phyloP scores from a whole-genome alignment of 2,329 filamentous ascomycete genomes.

The Claviceps citrina region DNA sequence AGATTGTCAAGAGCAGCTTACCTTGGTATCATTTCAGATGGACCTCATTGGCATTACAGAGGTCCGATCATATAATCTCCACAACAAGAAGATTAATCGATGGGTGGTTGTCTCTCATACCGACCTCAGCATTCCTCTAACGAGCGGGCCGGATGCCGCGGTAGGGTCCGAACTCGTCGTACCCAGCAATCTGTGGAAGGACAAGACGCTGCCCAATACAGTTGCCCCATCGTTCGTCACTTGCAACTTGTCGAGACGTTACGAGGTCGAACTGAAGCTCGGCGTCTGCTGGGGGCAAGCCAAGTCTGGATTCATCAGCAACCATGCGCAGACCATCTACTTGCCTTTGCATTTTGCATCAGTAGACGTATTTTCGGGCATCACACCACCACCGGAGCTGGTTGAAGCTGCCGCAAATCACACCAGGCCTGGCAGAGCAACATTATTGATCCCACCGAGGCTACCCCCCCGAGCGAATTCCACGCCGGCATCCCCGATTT shows the following conservation, averaged over 20 bases:
- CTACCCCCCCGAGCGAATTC: slow-evolving; percentile 22
- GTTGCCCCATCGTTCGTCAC: slow-evolving; percentile 76
- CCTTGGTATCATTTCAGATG: slow-evolving; percentile 65
- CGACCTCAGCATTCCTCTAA: slow-evolving; percentile 57
- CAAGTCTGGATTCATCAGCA: slow-evolving; percentile 16
- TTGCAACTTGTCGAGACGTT: slow-evolving; percentile 71
- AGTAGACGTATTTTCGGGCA: slow-evolving; percentile 74
- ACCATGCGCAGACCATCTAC: slow-evolving; percentile 46
- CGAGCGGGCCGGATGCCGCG: slow-evolving; percentile 35
- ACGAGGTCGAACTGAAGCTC: slow-evolving; percentile 70
- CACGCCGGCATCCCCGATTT: slow-evolving; percentile 8
- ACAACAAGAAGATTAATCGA: slow-evolving; percentile 51
- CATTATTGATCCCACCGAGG: slow-evolving; percentile 18
- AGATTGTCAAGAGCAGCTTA: slow-evolving; percentile 52
- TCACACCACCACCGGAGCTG: slow-evolving; percentile 63
- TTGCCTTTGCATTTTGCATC: slow-evolving; percentile 62
- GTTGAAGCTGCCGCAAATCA: slow-evolving; percentile 38
- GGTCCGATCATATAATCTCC: slow-evolving; percentile 62
- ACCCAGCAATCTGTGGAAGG: slow-evolving; percentile 58
- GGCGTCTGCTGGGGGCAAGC: slow-evolving; percentile 60
- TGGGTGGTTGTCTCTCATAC: slow-evolving; percentile 62
- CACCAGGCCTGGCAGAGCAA: slow-evolving; percentile 25
- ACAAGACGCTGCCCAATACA: slow-evolving; percentile 60
- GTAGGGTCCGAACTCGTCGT: slow-evolving; percentile 54
- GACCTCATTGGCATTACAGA: slow-evolving; percentile 67